These are phyloP conservation scores for Chrysopogon serrulatus DNA, from an alignment of 176 grass and related monocot genomes.

Conservation along the genomic window DNA sequence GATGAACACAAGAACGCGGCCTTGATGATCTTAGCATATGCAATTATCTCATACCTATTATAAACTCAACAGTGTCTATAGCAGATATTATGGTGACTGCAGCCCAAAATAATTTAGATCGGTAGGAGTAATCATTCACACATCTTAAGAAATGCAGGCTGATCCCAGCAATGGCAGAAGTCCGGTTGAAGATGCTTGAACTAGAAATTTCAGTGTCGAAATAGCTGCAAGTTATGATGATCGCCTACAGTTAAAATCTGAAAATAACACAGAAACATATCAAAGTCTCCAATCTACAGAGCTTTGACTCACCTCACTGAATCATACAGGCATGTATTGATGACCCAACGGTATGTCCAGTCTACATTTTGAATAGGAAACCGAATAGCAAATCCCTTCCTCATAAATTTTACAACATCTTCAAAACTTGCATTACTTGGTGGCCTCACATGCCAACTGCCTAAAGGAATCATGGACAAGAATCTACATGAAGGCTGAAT, in stretches of 20 bases:
- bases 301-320: background rate
- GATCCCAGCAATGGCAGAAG: background rate
- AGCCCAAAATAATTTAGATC: slow-evolving; percentile 9
- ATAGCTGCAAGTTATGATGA: too few relatives aligned
- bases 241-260: too few relatives aligned
- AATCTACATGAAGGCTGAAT: slow-evolving; percentile 20
- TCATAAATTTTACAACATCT: slow-evolving; percentile 7
- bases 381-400: background rate
- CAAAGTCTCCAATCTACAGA: background rate
- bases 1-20: background rate
- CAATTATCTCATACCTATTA: background rate
- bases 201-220: background rate
- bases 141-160: background rate
- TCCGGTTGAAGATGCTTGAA: background rate
- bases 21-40: background rate
- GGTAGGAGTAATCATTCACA: background rate
- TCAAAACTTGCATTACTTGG: background rate
- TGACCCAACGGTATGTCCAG: background rate
- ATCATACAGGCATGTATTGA: background rate
- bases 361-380: too few relatives aligned
- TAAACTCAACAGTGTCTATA: background rate
- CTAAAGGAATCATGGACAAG: slow-evolving; percentile 22
- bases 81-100: background rate
- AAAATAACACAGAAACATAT: too few relatives aligned
- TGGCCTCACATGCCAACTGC: background rate